phyloP scores from a whole-genome alignment of 371 early-diverging fungal species.

The Apophysomyces trapeziformis region DNA sequence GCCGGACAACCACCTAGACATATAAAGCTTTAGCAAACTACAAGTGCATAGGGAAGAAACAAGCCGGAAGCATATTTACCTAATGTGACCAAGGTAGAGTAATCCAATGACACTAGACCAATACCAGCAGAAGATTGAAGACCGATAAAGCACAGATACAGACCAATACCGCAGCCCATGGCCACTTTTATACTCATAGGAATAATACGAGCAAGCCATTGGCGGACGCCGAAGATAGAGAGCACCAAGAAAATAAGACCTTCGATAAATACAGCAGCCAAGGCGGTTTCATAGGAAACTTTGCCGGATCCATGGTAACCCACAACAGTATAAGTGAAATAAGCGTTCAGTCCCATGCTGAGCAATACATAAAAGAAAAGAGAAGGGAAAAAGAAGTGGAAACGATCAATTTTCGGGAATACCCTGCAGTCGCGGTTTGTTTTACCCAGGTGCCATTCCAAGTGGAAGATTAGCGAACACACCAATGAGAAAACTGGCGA shows the following conservation, averaged over 20 bases:
- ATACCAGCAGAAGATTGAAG: constrained; percentile 76
- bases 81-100: constrained; percentile 67
- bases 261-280: constrained; percentile 81
- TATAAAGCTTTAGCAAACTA: not conserved
- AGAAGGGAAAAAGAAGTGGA: too few species aligned
- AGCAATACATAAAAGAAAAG: not conserved
- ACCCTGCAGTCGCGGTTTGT: not conserved
- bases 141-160: constrained; percentile 76
- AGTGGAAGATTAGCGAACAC: constrained; percentile 73
- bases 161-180: constrained; percentile 76
- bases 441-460: constrained; percentile 70
- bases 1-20: constrained; percentile 56
- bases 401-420: not conserved
- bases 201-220: constrained; percentile 73
- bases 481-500: constrained; percentile 69
- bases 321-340: constrained; percentile 80
- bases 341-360: constrained; percentile 78
- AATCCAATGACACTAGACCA: constrained; percentile 62
- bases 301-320: constrained; percentile 75
- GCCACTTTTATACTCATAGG: constrained; percentile 73
- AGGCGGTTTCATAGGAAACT: constrained; percentile 66
- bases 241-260: constrained; percentile 73
- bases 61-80: constrained; percentile 22
- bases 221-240: constrained; percentile 73
- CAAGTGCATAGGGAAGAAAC: not conserved